Base-by-base conservation (phyloP, 1,284 basidiomycete species). In the Sporisorium scitamineum region DNA sequence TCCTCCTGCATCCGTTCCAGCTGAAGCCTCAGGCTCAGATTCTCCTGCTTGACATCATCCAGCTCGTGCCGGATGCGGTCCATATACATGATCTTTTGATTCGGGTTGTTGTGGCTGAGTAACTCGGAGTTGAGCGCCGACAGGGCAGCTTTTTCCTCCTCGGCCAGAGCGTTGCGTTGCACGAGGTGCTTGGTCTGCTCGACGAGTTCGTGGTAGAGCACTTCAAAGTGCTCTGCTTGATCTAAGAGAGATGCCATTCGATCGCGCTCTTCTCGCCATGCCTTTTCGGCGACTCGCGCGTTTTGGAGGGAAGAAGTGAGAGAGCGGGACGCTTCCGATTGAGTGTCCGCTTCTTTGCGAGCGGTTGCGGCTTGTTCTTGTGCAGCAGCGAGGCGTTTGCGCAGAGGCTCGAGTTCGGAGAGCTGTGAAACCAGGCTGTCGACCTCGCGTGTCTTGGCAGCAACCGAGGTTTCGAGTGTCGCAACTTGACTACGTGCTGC, bases 11-110 rank as follows among this genome's bases (percentile, higher is more conserved):
- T 32, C 14, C 66, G 51, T 41, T 76, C 70, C 48, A 73, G 42
- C 54, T 70, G 58, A 39, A 72, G 16, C 9, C 57, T 34, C 14
- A 76, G 39, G 3, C 18, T 29, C 22, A 70, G 14, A 16, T 66
- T 70, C 26, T 76, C 74, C 41, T 61, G 61, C 54, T 70, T 66
- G 47, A 59, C 57, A 9, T 68, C 62, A 24, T 70, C 66, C 34
- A 76, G 31, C 50, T 76, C 70, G 39, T 64, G 57, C 5, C 74
- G 61, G 3, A 76, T 48, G 2, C 70, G 53, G 24, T 72, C 74
- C 65, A 76, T 72, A 50, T 76, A 76, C 59, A 73, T 61, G 47
- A 73, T 76, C 70, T 72, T 76, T 45, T 76, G 74, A 22, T 61
- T 65, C 2, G 74, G 74, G 24, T 76, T 76, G 48, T 53, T 73